phyloP scores from a whole-genome alignment of 2,329 filamentous ascomycete species.

The Penicillium polonicum region DNA sequence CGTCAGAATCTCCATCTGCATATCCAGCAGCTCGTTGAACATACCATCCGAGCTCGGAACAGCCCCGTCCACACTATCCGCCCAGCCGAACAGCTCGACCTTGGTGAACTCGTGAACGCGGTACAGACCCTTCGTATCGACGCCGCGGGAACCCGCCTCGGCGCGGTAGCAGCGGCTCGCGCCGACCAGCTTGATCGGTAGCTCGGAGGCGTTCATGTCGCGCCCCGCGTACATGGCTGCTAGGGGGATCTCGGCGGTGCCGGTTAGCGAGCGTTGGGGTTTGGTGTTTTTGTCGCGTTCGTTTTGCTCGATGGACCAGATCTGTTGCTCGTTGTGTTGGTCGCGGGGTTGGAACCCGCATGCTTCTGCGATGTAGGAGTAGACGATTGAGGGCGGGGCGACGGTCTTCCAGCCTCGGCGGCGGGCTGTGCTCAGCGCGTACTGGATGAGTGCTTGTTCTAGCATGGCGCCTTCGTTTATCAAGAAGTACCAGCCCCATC shows the following conservation, averaged over 20 bases:
- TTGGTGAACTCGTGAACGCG: conserved; percentile 98
- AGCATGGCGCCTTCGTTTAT: conserved; percentile 86
- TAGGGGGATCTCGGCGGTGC: conserved; percentile 91
- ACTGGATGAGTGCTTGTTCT: conserved; percentile 91
- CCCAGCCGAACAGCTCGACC: conserved; percentile 97
- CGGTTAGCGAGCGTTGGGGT: conserved; percentile 73
- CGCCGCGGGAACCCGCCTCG: conserved; percentile 85
- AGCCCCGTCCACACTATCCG: conserved; percentile 53
- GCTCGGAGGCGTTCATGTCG: conserved; percentile 60
- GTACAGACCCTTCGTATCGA: conserved; percentile 91
- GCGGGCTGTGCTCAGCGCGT: conserved; percentile 72
- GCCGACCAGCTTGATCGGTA: conserved; percentile 79
- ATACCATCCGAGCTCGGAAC: conserved; percentile 45
- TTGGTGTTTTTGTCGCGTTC: conserved; percentile 59
- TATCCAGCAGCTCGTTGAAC: conserved; percentile 81
- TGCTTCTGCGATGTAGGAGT: conserved; percentile 82
- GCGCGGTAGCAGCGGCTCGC: conserved; percentile 92
- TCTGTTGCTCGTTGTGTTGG: conserved; percentile 84
- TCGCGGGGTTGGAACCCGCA: conserved; percentile 96
- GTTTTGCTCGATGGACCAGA: conserved; percentile 74
- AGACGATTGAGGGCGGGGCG: conserved; percentile 84
- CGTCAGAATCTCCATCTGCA: conserved; percentile 80
- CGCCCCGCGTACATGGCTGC: conserved; percentile 83
- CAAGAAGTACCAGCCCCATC: conserved; percentile 98
- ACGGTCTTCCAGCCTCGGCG: conserved; percentile 75